Evolutionary conservation across 2,329 filamentous ascomycete species (phyloP).

Genomic region (Chaetomium sp.): DNA sequence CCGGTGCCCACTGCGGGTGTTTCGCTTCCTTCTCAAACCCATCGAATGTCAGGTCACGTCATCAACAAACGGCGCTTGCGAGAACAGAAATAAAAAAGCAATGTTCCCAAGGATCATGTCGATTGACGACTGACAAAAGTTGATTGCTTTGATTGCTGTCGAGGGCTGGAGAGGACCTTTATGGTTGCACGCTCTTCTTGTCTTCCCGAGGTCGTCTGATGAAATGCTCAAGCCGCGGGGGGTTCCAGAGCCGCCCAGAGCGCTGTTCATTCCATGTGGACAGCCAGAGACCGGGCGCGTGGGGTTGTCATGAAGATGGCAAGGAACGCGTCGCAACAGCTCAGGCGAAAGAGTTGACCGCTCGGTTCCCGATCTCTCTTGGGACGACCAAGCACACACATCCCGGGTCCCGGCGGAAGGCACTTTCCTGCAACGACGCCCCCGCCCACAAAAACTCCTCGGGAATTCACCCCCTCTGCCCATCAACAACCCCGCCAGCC

Average conservation of each 20-base stretch:
- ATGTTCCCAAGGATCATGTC: no score
- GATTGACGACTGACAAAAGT: no score
- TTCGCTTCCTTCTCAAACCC: conserved; percentile 10
- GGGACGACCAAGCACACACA: neutral
- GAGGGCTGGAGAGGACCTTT: no score
- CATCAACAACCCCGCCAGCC: conserved; percentile 19
- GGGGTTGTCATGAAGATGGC: neutral
- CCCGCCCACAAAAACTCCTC: conserved; percentile 8
- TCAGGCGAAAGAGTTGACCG: neutral
- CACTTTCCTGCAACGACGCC: conserved; percentile 17
- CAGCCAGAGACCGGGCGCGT: neutral
- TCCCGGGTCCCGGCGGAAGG: neutral
- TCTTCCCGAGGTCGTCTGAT: neutral
- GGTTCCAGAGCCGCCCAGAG: neutral
- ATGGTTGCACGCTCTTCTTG: no score
- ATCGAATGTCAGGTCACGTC: conserved; percentile 9
- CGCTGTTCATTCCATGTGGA: neutral
- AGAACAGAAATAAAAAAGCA: neutral
- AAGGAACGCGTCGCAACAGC: neutral
- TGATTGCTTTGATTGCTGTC: no score
- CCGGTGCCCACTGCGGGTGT: conserved; percentile 2
- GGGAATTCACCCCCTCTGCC: conserved; percentile 17
- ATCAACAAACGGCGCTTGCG: neutral
- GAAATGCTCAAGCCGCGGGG: neutral
- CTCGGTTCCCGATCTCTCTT: neutral